Percentiles rank a stretch among this genome's conserved stretches.
These are phyloP conservation scores for Orbilia oligospora DNA, from an alignment of 2,329 filamentous ascomycete species.

Conservation along the genomic window DNA sequence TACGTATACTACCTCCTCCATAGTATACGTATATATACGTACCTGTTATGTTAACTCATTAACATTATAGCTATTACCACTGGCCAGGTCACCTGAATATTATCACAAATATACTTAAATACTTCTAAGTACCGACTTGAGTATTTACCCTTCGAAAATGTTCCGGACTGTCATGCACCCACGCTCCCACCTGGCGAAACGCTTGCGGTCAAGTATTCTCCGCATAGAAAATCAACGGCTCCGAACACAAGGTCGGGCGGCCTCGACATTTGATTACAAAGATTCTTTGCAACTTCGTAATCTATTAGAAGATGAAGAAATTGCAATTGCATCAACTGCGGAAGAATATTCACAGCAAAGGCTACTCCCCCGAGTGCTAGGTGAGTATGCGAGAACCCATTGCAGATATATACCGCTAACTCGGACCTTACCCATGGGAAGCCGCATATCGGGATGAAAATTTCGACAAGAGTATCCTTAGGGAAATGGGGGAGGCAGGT, in stretches of 20 bases:
- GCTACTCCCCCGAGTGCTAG: slow-evolving; percentile 85
- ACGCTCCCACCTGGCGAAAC: background rate
- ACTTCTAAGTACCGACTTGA: no score
- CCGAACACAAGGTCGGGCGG: slow-evolving; percentile 18
- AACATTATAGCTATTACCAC: no score
- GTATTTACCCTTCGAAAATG: background rate
- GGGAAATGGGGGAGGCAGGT: slow-evolving; percentile 94
- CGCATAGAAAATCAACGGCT: background rate
- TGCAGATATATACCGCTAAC: background rate
- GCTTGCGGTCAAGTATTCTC: background rate
- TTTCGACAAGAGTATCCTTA: slow-evolving; percentile 86
- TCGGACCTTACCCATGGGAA: slow-evolving; percentile 65
- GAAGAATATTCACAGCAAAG: slow-evolving; percentile 94
- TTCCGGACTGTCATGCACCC: background rate
- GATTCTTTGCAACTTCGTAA: slow-evolving; percentile 84
- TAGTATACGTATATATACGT: no score
- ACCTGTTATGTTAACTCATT: no score
- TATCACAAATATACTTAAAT: no score
- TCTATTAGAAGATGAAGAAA: slow-evolving; percentile 88
- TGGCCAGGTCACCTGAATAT: no score
- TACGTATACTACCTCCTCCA: no score
- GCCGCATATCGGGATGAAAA: slow-evolving; percentile 89
- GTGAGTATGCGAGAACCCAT: slow-evolving; percentile 70
- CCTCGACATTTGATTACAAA: slow-evolving; percentile 82
- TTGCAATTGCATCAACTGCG: slow-evolving; percentile 89